phyloP scores from a whole-genome alignment of 2,329 filamentous ascomycete genomes.

The Elsinoe arachidis region DNA sequence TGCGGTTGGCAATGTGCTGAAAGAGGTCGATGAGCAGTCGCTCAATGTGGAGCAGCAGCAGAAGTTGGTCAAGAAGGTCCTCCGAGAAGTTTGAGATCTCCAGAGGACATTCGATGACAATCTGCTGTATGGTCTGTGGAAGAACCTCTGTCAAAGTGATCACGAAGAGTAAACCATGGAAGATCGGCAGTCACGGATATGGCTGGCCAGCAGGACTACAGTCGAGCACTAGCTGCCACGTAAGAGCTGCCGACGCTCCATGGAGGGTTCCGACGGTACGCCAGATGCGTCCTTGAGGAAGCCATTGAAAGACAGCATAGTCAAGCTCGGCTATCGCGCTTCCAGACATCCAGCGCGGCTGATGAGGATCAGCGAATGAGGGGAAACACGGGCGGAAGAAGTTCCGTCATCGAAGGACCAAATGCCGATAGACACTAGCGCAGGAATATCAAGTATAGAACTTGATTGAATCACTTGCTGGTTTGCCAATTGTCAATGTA shows the following conservation, averaged over 20 bases:
- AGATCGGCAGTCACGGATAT: no score
- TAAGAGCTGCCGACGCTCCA: no score
- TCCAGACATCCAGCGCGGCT: not conserved
- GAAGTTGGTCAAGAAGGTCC: constrained; percentile 57
- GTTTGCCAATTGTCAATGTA: no score
- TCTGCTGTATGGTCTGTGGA: no score
- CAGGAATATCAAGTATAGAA: not conserved
- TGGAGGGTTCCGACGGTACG: no score
- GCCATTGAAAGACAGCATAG: no score
- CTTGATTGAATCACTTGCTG: no score
- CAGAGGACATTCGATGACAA: not conserved
- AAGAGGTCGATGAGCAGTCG: constrained; percentile 62
- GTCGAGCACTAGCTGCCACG: no score
- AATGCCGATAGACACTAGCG: not conserved
- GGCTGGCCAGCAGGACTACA: no score
- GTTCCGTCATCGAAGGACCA: not conserved
- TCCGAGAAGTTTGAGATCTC: constrained; percentile 44
- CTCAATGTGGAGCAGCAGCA: constrained; percentile 59
- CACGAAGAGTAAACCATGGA: no score
- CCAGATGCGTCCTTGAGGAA: no score
- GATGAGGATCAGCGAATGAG: not conserved
- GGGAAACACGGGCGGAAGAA: not conserved
- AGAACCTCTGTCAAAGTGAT: no score
- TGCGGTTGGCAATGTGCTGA: constrained; percentile 68
- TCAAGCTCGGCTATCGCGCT: not conserved